Percentiles rank a stretch among this genome's conserved stretches.
These are phyloP conservation scores for Flaveria robusta DNA, from an alignment of 129 eudicot species.

Conservation along the genomic window DNA sequence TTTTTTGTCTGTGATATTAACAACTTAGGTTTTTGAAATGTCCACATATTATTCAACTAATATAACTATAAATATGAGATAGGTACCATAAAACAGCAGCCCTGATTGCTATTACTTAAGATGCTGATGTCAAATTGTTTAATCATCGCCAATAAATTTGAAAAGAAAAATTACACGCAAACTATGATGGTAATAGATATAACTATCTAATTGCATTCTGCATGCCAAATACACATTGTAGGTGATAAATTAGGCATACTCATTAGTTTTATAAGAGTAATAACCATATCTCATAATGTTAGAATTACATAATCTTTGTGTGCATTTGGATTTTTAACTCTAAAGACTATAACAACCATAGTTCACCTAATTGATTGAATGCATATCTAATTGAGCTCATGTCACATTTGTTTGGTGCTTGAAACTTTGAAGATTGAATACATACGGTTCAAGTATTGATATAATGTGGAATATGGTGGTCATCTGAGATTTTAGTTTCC, in stretches of 20 bases:
- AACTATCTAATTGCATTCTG: background rate
- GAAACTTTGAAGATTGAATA: slow-evolving; percentile 2
- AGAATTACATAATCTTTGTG: background rate
- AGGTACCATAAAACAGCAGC: background rate
- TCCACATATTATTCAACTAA: background rate
- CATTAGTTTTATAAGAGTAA: background rate
- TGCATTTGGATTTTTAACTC: too few species aligned
- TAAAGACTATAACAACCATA: background rate
- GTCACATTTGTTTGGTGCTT: slow-evolving; percentile 4
- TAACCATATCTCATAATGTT: background rate
- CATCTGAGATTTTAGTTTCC: background rate
- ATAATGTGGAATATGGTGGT: slow-evolving; percentile 5
- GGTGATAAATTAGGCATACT: background rate
- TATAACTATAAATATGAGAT: background rate
- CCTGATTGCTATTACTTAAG: background rate
- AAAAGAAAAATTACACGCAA: background rate
- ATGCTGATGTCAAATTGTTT: background rate
- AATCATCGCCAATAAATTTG: background rate
- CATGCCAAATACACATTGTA: slow-evolving; percentile 7
- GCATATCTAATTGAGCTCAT: slow-evolving; percentile 1
- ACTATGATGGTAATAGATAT: slow-evolving; percentile 5
- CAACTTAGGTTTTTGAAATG: background rate
- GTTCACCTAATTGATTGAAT: background rate
- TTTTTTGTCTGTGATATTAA: background rate
- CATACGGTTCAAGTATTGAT: background rate